Percentiles rank a stretch among this genome's conserved stretches.
Conservation (phyloP, 768 basidiomycete genomes). For the Mycena filopes region DNA sequence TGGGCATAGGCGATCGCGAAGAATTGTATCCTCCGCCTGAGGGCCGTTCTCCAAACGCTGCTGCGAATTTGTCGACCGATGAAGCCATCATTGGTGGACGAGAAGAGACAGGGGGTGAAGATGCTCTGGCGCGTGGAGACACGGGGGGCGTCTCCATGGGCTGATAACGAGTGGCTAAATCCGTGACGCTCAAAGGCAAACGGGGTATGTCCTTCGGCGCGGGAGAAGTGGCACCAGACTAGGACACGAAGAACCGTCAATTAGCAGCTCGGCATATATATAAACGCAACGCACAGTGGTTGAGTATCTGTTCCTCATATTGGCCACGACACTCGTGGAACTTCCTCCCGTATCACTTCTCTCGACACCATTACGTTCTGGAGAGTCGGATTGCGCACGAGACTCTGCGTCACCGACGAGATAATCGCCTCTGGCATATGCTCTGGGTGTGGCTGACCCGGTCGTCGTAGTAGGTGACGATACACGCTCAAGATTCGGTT, state of each 20-base stretch:
- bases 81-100: slow-evolving; percentile 35
- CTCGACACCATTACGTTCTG: slow-evolving; percentile 46
- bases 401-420: slow-evolving; percentile 46
- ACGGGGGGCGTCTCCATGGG: slow-evolving; percentile 49
- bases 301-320: slow-evolving; percentile 73
- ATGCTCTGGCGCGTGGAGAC: slow-evolving; percentile 51
- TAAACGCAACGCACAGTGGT: slow-evolving; percentile 55
- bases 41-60: slow-evolving; percentile 25
- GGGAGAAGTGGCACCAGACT: slow-evolving; percentile 65
- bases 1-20: slow-evolving; percentile 23
- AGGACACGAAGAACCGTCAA: slow-evolving; percentile 16
- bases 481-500: slow-evolving; percentile 17
- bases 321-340: slow-evolving; percentile 70
- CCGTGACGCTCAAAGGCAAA: slow-evolving; percentile 69
- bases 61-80: slow-evolving; percentile 31
- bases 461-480: background rate
- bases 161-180: slow-evolving; percentile 73
- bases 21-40: slow-evolving; percentile 23
- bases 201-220: slow-evolving; percentile 71
- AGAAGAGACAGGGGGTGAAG: slow-evolving; percentile 46
- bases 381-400: slow-evolving; percentile 32
- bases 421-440: slow-evolving; percentile 34
- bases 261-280: slow-evolving; percentile 11
- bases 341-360: slow-evolving; percentile 65
- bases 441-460: slow-evolving; percentile 3